A percentile compares a stretch with the other conserved stretches of the same genome.
phyloP scores from a whole-genome alignment of 768 basidiomycete species.

The Phallus indusiatus region DNA sequence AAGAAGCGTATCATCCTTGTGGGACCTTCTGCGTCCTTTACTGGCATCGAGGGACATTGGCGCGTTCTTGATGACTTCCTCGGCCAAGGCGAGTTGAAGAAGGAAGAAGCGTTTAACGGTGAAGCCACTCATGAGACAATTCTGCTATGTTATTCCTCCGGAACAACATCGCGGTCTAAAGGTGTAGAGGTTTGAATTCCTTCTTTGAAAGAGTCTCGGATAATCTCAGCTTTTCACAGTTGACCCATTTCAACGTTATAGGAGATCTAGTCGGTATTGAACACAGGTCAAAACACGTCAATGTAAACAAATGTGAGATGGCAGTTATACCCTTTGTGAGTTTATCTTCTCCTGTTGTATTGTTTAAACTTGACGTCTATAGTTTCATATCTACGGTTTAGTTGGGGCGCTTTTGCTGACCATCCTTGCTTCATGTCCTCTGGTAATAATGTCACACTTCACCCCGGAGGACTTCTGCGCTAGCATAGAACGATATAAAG shows the following conservation, averaged over 20 bases:
- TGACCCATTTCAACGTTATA: conserved; percentile 48
- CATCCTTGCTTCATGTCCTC: conserved; percentile 36
- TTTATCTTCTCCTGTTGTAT: not conserved
- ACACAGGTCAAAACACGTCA: conserved; percentile 33
- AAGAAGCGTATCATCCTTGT: conserved; percentile 49
- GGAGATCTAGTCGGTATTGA: conserved; percentile 40
- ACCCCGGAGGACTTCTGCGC: conserved; percentile 60
- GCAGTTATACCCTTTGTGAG: conserved; percentile 48
- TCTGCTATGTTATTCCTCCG: conserved; percentile 55
- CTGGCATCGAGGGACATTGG: conserved; percentile 22
- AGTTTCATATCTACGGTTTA: conserved; percentile 27
- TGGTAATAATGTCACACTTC: conserved; percentile 57
- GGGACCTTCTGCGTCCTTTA: conserved; percentile 27
- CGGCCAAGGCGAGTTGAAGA: conserved; percentile 33
- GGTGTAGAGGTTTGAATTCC: conserved; percentile 35
- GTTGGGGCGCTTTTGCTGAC: conserved; percentile 57
- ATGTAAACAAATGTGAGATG: conserved; percentile 36
- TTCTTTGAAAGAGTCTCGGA: conserved; percentile 29
- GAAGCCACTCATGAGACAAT: conserved; percentile 45
- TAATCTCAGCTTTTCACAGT: conserved; percentile 10
- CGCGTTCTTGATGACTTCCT: conserved; percentile 41
- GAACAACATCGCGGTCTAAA: conserved; percentile 75
- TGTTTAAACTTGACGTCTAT: not conserved
- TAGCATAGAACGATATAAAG: conserved; percentile 54
- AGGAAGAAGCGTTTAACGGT: conserved; percentile 50